Conservation (phyloP, 148 eudicot genomes). For the Cornus suecica region DNA sequence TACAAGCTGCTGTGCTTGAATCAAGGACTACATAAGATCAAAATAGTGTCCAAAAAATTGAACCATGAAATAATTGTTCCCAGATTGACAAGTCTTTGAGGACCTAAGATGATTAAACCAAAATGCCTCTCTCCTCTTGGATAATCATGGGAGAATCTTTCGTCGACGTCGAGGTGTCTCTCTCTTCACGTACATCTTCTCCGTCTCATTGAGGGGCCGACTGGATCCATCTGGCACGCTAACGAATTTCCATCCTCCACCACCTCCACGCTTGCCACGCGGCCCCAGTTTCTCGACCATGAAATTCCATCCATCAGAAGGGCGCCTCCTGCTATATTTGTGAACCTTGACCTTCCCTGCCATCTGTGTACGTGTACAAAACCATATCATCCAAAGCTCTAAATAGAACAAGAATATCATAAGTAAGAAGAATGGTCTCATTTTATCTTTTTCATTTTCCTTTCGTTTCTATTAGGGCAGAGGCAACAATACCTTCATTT, state of each 20-base stretch:
- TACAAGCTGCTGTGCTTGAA: too few species aligned
- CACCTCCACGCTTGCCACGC: slow-evolving; percentile 69
- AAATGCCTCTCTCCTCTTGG: background rate
- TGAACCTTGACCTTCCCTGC: slow-evolving; percentile 63
- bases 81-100: too few species aligned
- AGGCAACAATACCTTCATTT: slow-evolving; percentile 55
- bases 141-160: slow-evolving; percentile 53
- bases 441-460: too few species aligned
- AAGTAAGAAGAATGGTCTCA: background rate
- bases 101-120: too few species aligned
- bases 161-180: slow-evolving; percentile 79
- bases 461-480: background rate
- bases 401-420: background rate
- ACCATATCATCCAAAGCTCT: background rate
- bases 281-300: slow-evolving; percentile 67
- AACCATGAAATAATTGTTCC: too few species aligned
- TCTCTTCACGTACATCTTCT: slow-evolving; percentile 76
- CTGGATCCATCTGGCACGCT: slow-evolving; percentile 82
- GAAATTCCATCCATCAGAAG: slow-evolving; percentile 70
- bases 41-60: too few species aligned
- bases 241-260: slow-evolving; percentile 86
- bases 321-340: slow-evolving; percentile 83
- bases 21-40: too few species aligned
- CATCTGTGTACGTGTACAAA: slow-evolving; percentile 38
- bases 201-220: slow-evolving; percentile 67